Percentiles rank a stretch among this genome's conserved stretches.
Conservation (phyloP, 495 filamentous ascomycete genomes). For the Neurospora sp. region DNA sequence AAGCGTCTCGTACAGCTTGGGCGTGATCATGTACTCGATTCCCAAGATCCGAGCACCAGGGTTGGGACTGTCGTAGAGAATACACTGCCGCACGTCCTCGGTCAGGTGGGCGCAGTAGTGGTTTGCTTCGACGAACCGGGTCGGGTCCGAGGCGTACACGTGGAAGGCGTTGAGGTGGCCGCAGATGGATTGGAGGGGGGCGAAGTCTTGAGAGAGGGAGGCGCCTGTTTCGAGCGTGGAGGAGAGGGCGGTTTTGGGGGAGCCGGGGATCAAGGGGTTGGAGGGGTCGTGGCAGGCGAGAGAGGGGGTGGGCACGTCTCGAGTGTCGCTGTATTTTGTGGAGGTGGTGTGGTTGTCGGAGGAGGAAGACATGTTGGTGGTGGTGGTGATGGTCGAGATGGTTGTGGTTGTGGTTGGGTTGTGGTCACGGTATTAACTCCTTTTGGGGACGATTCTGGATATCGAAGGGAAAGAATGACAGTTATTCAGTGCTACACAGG, state of each 20-base stretch:
- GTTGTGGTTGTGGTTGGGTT: too few species aligned
- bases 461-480: too few species aligned
- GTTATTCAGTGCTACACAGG: too few species aligned
- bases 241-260: conserved; percentile 44
- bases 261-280: conserved; percentile 29
- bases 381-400: too few species aligned
- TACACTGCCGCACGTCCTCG: conserved; percentile 63
- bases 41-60: conserved; percentile 67
- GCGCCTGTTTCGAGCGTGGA: conserved; percentile 58
- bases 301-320: neutral
- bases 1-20: conserved; percentile 56
- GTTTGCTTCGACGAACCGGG: conserved; percentile 62
- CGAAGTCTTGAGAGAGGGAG: conserved; percentile 48
- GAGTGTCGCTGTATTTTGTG: neutral
- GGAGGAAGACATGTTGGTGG: neutral
- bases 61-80: conserved; percentile 66
- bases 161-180: conserved; percentile 83
- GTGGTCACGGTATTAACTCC: too few species aligned
- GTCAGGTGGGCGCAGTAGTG: conserved; percentile 81
- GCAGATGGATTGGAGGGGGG: conserved; percentile 67
- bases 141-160: conserved; percentile 60
- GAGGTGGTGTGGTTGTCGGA: neutral
- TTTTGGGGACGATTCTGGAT: too few species aligned
- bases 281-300: neutral
- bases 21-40: conserved; percentile 87